phyloP scores from a whole-genome alignment of 2,329 filamentous ascomycete genomes.

The Thielaviopsis punctulata region DNA sequence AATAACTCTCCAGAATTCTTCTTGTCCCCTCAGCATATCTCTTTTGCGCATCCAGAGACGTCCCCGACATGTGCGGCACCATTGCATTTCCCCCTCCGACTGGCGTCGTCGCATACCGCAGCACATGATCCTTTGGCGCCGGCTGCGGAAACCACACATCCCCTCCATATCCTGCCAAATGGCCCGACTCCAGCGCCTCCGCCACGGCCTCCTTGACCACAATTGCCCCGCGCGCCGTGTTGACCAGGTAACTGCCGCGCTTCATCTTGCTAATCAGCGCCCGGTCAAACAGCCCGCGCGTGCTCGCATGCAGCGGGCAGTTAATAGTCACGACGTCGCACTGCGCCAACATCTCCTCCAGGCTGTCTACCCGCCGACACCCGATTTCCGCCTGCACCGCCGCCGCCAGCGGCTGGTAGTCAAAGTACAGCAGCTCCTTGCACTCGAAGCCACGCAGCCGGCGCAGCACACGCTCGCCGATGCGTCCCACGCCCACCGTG shows the following conservation, averaged over 20 bases:
- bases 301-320: constrained; percentile 98
- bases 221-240: constrained; percentile 96
- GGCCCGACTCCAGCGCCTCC: constrained; percentile 76
- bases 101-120: constrained; percentile 84
- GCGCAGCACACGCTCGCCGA: constrained; percentile 92
- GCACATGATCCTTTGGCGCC: constrained; percentile 78
- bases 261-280: constrained; percentile 98
- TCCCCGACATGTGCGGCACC: constrained; percentile 98
- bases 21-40: constrained; percentile 79
- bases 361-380: constrained; percentile 67
- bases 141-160: constrained; percentile 98
- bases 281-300: constrained; percentile 93
- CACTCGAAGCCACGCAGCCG: constrained; percentile 95
- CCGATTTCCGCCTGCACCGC: constrained; percentile 93
- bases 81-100: constrained; percentile 97
- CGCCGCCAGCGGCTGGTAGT: constrained; percentile 83
- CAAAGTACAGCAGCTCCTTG: constrained; percentile 98
- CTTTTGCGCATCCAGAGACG: constrained; percentile 93
- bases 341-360: constrained; percentile 87
- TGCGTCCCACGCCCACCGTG: constrained; percentile 92
- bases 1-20: constrained; percentile 81
- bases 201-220: constrained; percentile 99
- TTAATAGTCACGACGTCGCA: constrained; percentile 99
- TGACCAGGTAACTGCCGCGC: constrained; percentile 92
- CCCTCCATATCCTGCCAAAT: constrained; percentile 76